Conservation (phyloP, 306 rosid genomes). For the Lathyrus tuberosus region DNA sequence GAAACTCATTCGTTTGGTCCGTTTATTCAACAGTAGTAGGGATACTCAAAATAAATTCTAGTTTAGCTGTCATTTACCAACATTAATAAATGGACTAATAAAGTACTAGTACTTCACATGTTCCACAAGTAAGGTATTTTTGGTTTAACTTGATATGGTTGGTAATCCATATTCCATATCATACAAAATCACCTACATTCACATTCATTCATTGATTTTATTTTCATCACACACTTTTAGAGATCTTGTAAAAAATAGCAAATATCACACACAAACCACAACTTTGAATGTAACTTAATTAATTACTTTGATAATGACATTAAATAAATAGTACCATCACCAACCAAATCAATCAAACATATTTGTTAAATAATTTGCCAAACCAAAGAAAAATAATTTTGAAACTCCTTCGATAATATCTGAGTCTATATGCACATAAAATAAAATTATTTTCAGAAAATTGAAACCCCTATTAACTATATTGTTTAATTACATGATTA, state of each 20-base stretch:
- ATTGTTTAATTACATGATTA: background rate
- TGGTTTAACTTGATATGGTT: slow-evolving; percentile 3
- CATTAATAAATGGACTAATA: background rate
- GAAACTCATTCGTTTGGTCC: no score
- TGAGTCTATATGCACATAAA: background rate
- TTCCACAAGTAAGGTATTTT: background rate
- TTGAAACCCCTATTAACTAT: background rate
- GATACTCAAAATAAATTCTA: background rate
- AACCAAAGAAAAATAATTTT: background rate
- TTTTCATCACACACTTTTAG: background rate
- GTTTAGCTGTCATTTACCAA: slow-evolving; percentile 2
- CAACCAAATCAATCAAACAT: no score
- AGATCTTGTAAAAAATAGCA: background rate
- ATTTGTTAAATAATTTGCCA: background rate
- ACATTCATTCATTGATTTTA: background rate
- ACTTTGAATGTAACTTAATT: background rate
- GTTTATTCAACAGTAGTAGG: no score
- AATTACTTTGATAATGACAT: background rate
- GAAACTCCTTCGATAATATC: background rate
- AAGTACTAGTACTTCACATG: background rate
- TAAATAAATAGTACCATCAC: no score
- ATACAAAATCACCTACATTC: background rate
- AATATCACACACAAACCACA: background rate
- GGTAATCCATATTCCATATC: slow-evolving; percentile 13
- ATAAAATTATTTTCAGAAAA: slow-evolving; percentile 1